Conservation (phyloP, 1,139 yeast genomes). For the Kodamaea ohmeri region DNA sequence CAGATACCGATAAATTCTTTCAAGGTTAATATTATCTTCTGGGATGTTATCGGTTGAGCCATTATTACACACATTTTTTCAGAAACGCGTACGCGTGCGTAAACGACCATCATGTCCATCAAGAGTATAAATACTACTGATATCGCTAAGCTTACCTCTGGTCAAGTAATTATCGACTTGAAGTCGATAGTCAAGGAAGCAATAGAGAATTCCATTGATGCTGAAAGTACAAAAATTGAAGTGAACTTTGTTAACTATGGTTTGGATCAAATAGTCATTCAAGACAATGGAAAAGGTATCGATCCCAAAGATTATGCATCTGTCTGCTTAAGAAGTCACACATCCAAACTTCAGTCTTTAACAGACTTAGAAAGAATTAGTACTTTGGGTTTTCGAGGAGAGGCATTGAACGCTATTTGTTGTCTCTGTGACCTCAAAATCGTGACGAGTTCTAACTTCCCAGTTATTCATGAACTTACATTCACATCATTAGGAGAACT, state of each 20-base stretch:
- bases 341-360: constrained; percentile 68
- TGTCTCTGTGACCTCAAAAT: constrained; percentile 54
- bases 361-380: constrained; percentile 52
- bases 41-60: constrained; percentile 22
- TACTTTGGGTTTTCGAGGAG: constrained; percentile 83
- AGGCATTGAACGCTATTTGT: constrained; percentile 75
- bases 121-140: constrained; percentile 43
- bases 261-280: constrained; percentile 65
- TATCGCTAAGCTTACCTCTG: constrained; percentile 78
- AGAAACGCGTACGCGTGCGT: constrained; percentile 3
- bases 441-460: constrained; percentile 57
- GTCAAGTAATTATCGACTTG: constrained; percentile 85
- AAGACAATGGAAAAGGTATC: constrained; percentile 82
- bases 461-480: constrained; percentile 54
- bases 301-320: constrained; percentile 52
- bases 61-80: constrained; percentile 1
- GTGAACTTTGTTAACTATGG: constrained; percentile 70
- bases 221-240: constrained; percentile 65
- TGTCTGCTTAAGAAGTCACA: constrained; percentile 70
- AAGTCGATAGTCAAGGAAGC: constrained; percentile 79
- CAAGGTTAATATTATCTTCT: constrained; percentile 29
- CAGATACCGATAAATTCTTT: constrained; percentile 42
- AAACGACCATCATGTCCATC: constrained; percentile 21
- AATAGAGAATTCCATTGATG: constrained; percentile 84
- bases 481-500: constrained; percentile 57